phyloP scores from a whole-genome alignment of 1,284 basidiomycete species.

The Microbotryum saponariae region DNA sequence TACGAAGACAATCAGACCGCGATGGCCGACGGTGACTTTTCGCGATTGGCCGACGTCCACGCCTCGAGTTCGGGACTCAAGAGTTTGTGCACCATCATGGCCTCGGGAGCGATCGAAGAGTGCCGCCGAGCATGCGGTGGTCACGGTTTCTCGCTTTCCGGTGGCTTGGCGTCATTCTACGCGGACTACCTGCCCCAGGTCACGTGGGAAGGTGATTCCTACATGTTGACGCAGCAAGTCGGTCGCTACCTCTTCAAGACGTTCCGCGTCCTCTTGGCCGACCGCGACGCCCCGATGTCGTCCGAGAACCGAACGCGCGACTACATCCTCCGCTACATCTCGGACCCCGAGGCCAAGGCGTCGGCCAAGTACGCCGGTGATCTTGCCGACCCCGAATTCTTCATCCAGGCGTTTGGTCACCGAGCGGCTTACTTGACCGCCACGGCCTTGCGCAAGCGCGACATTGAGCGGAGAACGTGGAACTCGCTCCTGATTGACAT shows the following conservation, averaged over 20 bases:
- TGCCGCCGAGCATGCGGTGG: constrained; percentile 43
- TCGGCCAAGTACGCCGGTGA: constrained; percentile 34
- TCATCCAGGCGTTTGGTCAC: constrained; percentile 42
- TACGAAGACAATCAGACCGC: constrained; percentile 40
- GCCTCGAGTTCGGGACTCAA: constrained; percentile 41
- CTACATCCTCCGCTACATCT: constrained; percentile 41
- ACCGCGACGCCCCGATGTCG: constrained; percentile 20
- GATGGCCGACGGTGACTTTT: constrained; percentile 41
- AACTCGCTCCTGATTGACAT: constrained; percentile 42
- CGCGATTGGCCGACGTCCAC: constrained; percentile 42
- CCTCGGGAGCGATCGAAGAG: constrained; percentile 41
- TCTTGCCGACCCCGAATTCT: constrained; percentile 38
- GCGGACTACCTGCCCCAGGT: constrained; percentile 37
- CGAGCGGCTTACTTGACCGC: constrained; percentile 42
- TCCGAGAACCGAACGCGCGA: constrained; percentile 38
- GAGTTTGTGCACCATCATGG: constrained; percentile 40
- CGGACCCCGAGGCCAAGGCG: constrained; percentile 37
- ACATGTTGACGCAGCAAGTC: constrained; percentile 43
- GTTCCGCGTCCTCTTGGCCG: constrained; percentile 22
- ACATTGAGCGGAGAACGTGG: constrained; percentile 41
- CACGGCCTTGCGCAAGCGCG: constrained; percentile 40
- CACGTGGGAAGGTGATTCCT: constrained; percentile 40
- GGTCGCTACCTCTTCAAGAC: constrained; percentile 43
- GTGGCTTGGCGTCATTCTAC: constrained; percentile 29
- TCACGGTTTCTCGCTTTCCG: constrained; percentile 41